These are phyloP conservation scores for Fusarium piperis DNA, from an alignment of 2,329 filamentous ascomycete species.

Conservation along the genomic window DNA sequence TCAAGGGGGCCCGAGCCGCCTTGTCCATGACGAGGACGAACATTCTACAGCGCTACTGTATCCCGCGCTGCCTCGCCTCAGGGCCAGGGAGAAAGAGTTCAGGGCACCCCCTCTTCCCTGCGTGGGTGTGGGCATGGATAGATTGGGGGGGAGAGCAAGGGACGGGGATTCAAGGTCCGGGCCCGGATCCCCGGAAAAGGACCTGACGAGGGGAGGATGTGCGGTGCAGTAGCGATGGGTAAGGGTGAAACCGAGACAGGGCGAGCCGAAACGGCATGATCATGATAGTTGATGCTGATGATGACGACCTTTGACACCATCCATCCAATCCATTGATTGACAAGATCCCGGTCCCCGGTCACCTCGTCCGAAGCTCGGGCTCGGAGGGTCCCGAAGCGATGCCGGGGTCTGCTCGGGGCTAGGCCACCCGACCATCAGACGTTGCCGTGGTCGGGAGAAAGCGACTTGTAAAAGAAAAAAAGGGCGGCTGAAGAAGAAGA, in stretches of 20 bases:
- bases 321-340: slow-evolving; percentile 1
- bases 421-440: slow-evolving; percentile 3
- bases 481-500: slow-evolving; percentile 12
- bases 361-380: slow-evolving; percentile 25
- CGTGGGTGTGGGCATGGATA: slow-evolving; percentile 18
- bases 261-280: slow-evolving; percentile 3
- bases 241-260: slow-evolving; percentile 14
- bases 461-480: neutral
- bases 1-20: slow-evolving; percentile 14
- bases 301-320: slow-evolving; percentile 21
- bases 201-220: neutral
- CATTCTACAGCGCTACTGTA: neutral
- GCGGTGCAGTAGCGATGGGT: slow-evolving; percentile 4
- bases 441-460: slow-evolving; percentile 20
- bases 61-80: slow-evolving; percentile 25
- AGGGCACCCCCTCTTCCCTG: slow-evolving; percentile 20
- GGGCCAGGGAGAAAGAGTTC: neutral
- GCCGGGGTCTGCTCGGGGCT: slow-evolving; percentile 22
- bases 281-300: slow-evolving; percentile 10
- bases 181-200: slow-evolving; percentile 36
- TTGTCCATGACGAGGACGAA: slow-evolving; percentile 28
- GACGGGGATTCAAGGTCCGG: slow-evolving; percentile 29
- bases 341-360: slow-evolving; percentile 16
- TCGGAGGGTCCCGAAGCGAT: slow-evolving; percentile 28
- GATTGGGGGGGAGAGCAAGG: neutral